Evolutionary conservation across 352 stramenopile species (phyloP), one percentile per base, ranked within the genome.

Genomic region (Globisporangium rhizosaccharum): DNA sequence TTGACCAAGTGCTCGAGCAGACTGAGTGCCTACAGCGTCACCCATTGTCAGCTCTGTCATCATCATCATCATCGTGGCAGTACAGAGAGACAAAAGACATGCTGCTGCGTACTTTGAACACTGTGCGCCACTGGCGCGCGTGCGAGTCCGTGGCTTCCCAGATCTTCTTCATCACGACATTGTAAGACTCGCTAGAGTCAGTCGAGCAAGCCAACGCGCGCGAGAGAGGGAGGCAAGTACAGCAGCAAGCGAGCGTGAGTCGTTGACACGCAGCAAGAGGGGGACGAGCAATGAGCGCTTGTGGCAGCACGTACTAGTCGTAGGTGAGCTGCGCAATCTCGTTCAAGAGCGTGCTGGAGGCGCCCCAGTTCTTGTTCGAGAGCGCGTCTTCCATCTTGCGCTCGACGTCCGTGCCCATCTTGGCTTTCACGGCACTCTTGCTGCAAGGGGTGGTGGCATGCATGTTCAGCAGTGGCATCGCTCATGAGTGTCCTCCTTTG

Each of bases 301-400:
- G 3, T 33, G 28, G 28, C 28, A 23, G 42, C 36, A 61, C 79
- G 58, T 73, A 94, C 85, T 91, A 95, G 72, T 99, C 96, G 71
- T 97, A 99, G 12, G 96, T 98, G 70, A 99, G 94, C 62, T 96
- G 85, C 54, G 97, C 87, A 66, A 99, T 98, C 67, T 99, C 94
- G 75, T 99, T 99, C 71, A 99, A 85, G 20, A 98, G 70, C 55
- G 96, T 99, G 69, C 89, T 98, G 33, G 96, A 99, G 12, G 96
- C 90, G 30, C 97, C 97, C 97, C 97, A 99, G 73, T 99, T 99
- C 82, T 99, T 99, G 71, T 99, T 98, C 23, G 96, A 99, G 30
- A 99, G 82, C 28, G 97, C 96, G 67, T 99, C 85, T 69, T 94
- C 86, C 65, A 95, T 89, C 67, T 96, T 94, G 53, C 78, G 73